Evolutionary conservation across 140 eudicot species (phyloP).

Genomic region (Bidens hawaiensis): DNA sequence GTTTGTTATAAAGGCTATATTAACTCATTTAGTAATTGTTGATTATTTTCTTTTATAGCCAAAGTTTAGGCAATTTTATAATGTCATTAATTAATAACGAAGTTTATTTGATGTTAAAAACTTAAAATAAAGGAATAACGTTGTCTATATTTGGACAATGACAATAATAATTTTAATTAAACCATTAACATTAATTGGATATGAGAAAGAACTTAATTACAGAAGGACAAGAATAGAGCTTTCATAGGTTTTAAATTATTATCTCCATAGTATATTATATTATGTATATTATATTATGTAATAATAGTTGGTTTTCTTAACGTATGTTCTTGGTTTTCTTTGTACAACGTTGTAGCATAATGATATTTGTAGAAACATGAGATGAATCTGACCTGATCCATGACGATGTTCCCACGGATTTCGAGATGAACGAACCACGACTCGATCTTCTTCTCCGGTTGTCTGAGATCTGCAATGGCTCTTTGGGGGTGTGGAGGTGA

Average conservation of each 20-base stretch:
- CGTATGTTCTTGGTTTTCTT: conserved; percentile 27
- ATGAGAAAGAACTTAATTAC: neutral
- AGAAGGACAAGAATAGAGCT: conserved; percentile 19
- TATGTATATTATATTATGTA: conserved; percentile 3
- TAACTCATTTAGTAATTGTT: neutral
- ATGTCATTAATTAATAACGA: neutral
- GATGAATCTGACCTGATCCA: no score
- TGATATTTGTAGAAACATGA: no score
- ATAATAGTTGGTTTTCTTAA: conserved; percentile 12
- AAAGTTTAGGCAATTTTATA: neutral
- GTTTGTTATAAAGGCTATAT: neutral
- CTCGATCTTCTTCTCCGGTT: no score
- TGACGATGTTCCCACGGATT: no score
- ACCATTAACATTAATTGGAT: neutral
- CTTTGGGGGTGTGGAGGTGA: no score
- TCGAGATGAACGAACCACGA: no score
- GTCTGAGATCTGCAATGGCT: no score
- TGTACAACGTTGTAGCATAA: neutral
- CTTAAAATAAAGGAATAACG: neutral
- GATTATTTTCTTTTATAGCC: neutral
- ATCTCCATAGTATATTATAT: conserved; percentile 4
- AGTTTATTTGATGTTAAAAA: neutral
- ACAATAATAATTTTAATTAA: conserved; percentile 6
- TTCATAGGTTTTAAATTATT: neutral
- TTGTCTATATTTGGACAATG: neutral